Evolutionary conservation across 495 filamentous ascomycete species (phyloP).

Genomic region (Sordaria brevicollis): DNA sequence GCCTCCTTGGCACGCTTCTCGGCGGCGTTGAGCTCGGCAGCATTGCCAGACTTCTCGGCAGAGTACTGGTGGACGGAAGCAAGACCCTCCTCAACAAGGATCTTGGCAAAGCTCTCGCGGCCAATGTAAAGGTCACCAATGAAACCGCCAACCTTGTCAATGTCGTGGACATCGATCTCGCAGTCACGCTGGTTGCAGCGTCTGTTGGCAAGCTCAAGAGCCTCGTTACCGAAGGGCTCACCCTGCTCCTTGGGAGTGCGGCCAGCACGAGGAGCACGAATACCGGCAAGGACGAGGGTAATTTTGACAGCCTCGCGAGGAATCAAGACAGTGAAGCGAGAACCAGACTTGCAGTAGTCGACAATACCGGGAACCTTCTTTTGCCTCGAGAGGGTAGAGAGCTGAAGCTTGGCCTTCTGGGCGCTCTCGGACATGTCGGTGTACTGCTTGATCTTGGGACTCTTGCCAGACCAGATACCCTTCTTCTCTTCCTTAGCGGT

Average conservation of each 20-base stretch:
- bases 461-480: constrained; percentile 88
- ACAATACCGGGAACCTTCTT: constrained; percentile 90
- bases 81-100: constrained; percentile 86
- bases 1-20: constrained; percentile 80
- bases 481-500: constrained; percentile 70
- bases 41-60: constrained; percentile 87
- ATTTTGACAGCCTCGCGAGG: constrained; percentile 90
- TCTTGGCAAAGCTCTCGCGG: constrained; percentile 91
- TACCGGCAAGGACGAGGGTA: constrained; percentile 88
- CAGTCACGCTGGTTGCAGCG: constrained; percentile 91
- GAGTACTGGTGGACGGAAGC: constrained; percentile 90
- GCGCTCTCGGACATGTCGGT: constrained; percentile 84
- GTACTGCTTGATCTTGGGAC: constrained; percentile 67
- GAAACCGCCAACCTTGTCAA: constrained; percentile 94
- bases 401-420: constrained; percentile 90
- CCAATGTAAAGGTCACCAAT: constrained; percentile 91
- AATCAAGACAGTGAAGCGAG: constrained; percentile 84
- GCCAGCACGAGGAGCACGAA: constrained; percentile 86
- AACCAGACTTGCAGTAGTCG: constrained; percentile 93
- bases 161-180: constrained; percentile 89
- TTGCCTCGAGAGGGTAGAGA: constrained; percentile 76
- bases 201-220: constrained; percentile 77
- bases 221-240: constrained; percentile 93
- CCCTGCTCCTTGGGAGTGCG: constrained; percentile 68
- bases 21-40: constrained; percentile 75